Evolutionary conservation across 2,329 filamentous ascomycete species (phyloP), one percentile per base, ranked within the genome.

Genomic region (Cryphonectria japonica): DNA sequence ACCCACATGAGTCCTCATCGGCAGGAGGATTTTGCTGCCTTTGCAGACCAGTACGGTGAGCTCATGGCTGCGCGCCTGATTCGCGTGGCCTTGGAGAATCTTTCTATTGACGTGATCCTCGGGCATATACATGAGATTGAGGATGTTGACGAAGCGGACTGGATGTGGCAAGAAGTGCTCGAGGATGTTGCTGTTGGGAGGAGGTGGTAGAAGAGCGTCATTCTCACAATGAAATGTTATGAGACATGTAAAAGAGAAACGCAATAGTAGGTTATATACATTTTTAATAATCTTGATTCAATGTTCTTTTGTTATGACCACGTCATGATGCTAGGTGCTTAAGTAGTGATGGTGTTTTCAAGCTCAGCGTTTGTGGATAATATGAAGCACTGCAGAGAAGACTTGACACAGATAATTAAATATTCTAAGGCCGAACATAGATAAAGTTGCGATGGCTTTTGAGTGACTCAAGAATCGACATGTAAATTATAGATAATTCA

Each of bases 1-100:
- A 61, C 57, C 16, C 57, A 61, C 32, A 61, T 61, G 57, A 61
- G 57, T 14, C 29, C 32, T 14, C 26, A 37, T 8, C 32, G 57
- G 16, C 57, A 61, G 29, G 57, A 61, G 16, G 32, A 61, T 32
- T 61, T 61, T 61, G 57, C 57, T n/a, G 29, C 3, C 57, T 61
- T 61, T n/a, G 32, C 57, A 29, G 16, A 22, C 7, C 29, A 61
- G 4, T 14, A 61, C 37, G 57, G 32, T 37, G 57, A 32, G 13
- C 29, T 61, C 14, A 37, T 11, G 29, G 26, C 57, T 34, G 57
- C 57, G 13, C 57, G 57, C 8, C 29, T 61, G 8, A 61, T 61
- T 6, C 57, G 57, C 22, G 57, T 61, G 5, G 57, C 57, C 19
- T 19, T 61, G 29, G 57, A 61, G 29, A 37, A 19, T 14, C 32